Base-by-base conservation (phyloP, 345 rosid species). In the Trapa bicornis region DNA sequence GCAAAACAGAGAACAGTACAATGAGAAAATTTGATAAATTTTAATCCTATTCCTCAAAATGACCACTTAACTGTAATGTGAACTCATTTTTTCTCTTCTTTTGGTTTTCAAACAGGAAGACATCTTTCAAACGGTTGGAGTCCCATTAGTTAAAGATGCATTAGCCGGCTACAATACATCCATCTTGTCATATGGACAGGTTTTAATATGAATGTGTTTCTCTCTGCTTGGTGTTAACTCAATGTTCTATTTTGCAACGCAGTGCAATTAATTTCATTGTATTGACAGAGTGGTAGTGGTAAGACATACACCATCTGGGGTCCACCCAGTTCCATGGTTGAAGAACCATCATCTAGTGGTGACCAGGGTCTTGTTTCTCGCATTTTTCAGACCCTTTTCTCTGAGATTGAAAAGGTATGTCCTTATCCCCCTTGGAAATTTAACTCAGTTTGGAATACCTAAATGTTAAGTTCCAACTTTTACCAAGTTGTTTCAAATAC, bases 301-400 rank as follows among this genome's bases (percentile, higher is more conserved):
- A 94, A 94, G 80, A 87, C 99, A 22, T 89, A 89, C 75, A 94
- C 99, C 0, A 81, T 91, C 88, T 94, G 97, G 96, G 97, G 99
- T 67, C 96, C 96, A 0, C 96, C 95, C 57, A 85, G 99, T 67
- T 89, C 99, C 37, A 91, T 94, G 91, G 81, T 94, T 29, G 96
- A 87, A 50, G 89, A 87, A 73, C 88, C 89, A 37, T 85, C 89
- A 61, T 87, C 99, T 14, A 77, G 71, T 52, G 84, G 93, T 72
- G 80, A 81, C 65, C 90, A 87, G 70, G 99, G 99, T 70, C 80
- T 94, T 69, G 99, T 82, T 35, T 97, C 99, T 54, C 89, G 99
- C 45, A 72, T 89, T 70, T 89, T 91, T 80, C 89, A 87, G 73
- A 81, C 78, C 89, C 54, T 94, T 66, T 94, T 91, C 73, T 75